Base-by-base conservation (phyloP, 2,329 filamentous ascomycete species). In the Cercospora nicotianae region DNA sequence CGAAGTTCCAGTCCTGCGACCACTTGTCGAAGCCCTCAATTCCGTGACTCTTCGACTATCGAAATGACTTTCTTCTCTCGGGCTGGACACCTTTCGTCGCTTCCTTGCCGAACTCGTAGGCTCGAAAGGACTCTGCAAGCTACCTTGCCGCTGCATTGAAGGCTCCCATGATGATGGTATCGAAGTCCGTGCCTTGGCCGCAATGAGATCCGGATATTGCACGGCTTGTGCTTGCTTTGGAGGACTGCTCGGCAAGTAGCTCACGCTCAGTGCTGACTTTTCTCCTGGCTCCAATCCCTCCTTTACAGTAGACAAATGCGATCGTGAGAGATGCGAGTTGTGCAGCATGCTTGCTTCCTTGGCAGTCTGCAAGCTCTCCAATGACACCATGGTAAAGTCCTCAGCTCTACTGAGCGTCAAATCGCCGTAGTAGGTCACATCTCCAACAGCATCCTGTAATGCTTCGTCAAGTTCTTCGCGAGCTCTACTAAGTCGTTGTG, bases 361-460 rank as follows among this genome's bases (percentile, higher is more conserved):
- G 12, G 75, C 72, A 58, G 74, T 76, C 36, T 79, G 79, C 33
- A 85, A 70, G 1, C 82, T 83, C 39, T 84, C 81, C 10, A 84
- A 75, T 2, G 82, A 84, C 1, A 85, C 78, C 80, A 85, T 84
- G 66, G 81, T 85, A 73, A 85, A 84, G 63, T 81, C 82, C 70
- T 84, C 83, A 68, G 82, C 83, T 53, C 82, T 78, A 7, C 81
- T 74, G n/a, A 83, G 76, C 0, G 82, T 84, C 9, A 79, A 78
- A 45, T 84, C 82, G 23, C 82, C 82, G 28, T 53, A 33, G 42
- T 58, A 58, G 3, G 71, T 67, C 3, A 63, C 67, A 26, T 69
- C 67, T n/a, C 72, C 73, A 13, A 76, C 70, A 12, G 76, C 76
- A 51, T 76, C 74, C 55, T 75, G 72, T 48, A 77, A 63, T 12